phyloP scores from a whole-genome alignment of 139 green algal species.

The Prasinococcaceae sp. region DNA sequence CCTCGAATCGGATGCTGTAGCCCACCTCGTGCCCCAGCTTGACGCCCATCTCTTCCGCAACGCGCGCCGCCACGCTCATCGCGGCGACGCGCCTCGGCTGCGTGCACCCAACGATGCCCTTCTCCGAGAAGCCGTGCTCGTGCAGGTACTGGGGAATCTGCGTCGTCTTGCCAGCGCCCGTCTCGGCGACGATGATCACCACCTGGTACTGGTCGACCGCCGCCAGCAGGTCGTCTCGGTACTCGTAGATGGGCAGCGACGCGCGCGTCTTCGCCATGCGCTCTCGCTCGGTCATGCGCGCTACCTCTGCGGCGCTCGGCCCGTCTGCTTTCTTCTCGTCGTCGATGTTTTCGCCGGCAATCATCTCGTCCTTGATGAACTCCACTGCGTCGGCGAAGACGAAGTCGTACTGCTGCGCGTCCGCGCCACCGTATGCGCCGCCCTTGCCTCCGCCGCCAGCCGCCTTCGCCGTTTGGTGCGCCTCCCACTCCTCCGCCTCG shows the following conservation, averaged over 20 bases:
- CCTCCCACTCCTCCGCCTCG: conserved; percentile 87
- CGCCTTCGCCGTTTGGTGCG: conserved; percentile 63
- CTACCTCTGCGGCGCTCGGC: conserved; percentile 22
- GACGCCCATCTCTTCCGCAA: conserved; percentile 76
- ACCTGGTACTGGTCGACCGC: conserved; percentile 72
- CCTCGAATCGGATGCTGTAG: conserved; percentile 98
- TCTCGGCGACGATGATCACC: conserved; percentile 92
- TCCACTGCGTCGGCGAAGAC: conserved; percentile 93
- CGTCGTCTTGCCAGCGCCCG: conserved; percentile 82
- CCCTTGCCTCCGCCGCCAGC: conserved; percentile 3
- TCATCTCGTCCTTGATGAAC: conserved; percentile 67
- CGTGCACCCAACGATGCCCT: conserved; percentile 72
- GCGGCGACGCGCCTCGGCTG: conserved; percentile 87
- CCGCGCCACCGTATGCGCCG: not conserved
- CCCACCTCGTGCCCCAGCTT: conserved; percentile 88
- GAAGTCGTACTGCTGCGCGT: conserved; percentile 55
- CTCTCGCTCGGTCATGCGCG: conserved; percentile 48
- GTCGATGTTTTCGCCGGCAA: conserved; percentile 12
- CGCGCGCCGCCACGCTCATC: conserved; percentile 87
- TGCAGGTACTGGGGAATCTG: conserved; percentile 95
- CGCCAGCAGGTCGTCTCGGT: conserved; percentile 47
- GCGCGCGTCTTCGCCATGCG: conserved; percentile 53
- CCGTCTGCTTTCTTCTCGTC: conserved; percentile 24
- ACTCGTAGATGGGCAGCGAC: conserved; percentile 75
- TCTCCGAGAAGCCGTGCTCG: conserved; percentile 82